Base-by-base conservation (phyloP, 2,329 filamentous ascomycete genomes). In the Fusarium solani-melongenae region DNA sequence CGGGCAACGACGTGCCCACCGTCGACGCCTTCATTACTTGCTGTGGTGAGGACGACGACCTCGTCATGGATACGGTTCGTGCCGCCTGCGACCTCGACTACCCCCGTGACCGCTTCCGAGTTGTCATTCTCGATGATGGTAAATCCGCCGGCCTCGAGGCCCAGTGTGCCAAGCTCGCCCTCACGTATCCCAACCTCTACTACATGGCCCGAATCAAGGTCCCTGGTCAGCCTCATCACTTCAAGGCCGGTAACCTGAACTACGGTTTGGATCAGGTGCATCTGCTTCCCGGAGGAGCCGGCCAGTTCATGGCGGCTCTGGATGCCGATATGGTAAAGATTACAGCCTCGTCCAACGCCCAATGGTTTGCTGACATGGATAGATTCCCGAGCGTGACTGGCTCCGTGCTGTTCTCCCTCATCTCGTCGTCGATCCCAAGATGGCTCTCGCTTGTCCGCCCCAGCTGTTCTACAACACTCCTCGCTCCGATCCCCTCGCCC, bases 231-330 rank as follows among this genome's bases (percentile, higher is more conserved):
- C 86, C 86, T 2, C 84, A 89, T 73, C 87, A 90, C 77, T 91
- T 89, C 84, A 92, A 92, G 82, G 89, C 90, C 2, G 90, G 90
- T 59, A 92, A 92, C 77, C 82, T 92, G 61, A 92, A 91, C 80
- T 88, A 89, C 64, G 90, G 88, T 36, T 80, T 90, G 22, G 86
- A 89, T 17, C 83, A 86, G 63, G 83, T 86, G 6, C 82, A 83
- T 17, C 76, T 81, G n/a, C 80, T 91, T 34, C 87, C 88, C 1
- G 88, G 88, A 20, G 89, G 89, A 27, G 83, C 87, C n/a, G 84
- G 84, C 44, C 84, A 88, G 74, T 91, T 85, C 78, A 88, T 92
- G 77, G 90, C 89, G n/a, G 88, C 88, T 41, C 82, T 92, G 36
- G 91, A 92, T 77, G 90, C 90, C 22, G 91, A 92, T 77, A 92